Evolutionary conservation across 163 green algal species (phyloP), one percentile per base, ranked within the genome.

Genomic region (Prototheca stagnorum): DNA sequence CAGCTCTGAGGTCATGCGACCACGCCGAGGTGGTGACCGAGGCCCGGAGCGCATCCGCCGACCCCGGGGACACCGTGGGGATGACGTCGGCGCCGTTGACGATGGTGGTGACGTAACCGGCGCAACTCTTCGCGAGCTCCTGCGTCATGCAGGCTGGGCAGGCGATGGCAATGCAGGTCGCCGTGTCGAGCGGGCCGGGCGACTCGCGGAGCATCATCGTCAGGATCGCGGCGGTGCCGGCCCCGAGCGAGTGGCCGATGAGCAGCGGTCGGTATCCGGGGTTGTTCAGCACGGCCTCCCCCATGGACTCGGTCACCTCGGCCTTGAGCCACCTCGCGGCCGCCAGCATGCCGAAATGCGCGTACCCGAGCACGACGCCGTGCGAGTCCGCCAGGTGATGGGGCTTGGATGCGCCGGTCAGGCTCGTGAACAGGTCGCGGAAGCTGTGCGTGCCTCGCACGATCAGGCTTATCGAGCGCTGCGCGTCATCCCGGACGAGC

Each of bases 311-410:
- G 21, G 28, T 16, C 14, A 59, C 51, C 50, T 82, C 54, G 37
- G 54, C 50, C 35, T 79, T 52, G 36, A 93, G 52, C 76, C 82
- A 91, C 1, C 81, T 60, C 19, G 82, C 82, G 1, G 78, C 81
- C 29, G 82, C 79, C 53, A 93, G 70, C 82, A 93, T 93, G 57
- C 82, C 82, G 56, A 88, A 79, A 52, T 81, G 72, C 17, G 53
- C 68, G 59, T 84, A 92, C 4, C 82, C 82, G 37, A 93, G 58
- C 41, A 83, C 74, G n/a, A 88, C 70, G 6, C 61, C 68, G 43
- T 78, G 50, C 14, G 47, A 24, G 23, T 73, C 53, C 19, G 85
- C 61, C 24, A 81, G 52, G 59, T 92, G 82, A 53, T 92, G 82
- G 15, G 82, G 79, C 66, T 90, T 90, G 27, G 62, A 68, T 31